These are phyloP conservation scores for Wakefieldia striispora DNA, from an alignment of 768 basidiomycete species.

Conservation along the genomic window DNA sequence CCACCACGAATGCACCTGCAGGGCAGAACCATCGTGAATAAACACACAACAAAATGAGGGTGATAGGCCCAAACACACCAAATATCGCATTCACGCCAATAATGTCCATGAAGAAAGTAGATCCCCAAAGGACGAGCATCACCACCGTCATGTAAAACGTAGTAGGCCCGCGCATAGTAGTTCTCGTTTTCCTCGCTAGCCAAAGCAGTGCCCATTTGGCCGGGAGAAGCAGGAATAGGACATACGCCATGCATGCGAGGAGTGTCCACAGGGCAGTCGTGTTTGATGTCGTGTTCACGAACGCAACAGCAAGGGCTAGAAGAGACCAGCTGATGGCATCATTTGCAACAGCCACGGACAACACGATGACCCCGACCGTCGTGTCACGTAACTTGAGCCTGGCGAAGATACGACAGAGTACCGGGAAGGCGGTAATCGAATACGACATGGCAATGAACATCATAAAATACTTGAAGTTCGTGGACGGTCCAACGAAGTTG, in stretches of 20 bases:
- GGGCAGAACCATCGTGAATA: too few relatives aligned
- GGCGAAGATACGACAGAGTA: conserved; percentile 82
- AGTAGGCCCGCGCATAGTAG: conserved; percentile 77
- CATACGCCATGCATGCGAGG: conserved; percentile 76
- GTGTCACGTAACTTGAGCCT: conserved; percentile 91
- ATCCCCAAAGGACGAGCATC: conserved; percentile 77
- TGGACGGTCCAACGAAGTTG: conserved; percentile 58
- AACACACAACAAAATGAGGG: too few relatives aligned
- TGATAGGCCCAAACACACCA: conserved; percentile 38
- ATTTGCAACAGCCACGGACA: conserved; percentile 89
- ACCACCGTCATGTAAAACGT: conserved; percentile 86
- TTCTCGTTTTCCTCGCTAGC: conserved; percentile 77
- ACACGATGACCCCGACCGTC: conserved; percentile 86
- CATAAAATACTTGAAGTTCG: conserved; percentile 86
- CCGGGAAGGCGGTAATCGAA: conserved; percentile 84
- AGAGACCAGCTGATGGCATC: conserved; percentile 87
- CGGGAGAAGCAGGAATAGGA: conserved; percentile 62
- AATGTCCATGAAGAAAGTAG: conserved; percentile 89
- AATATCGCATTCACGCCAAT: conserved; percentile 93
- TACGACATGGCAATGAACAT: conserved; percentile 94
- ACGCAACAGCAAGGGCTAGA: conserved; percentile 85
- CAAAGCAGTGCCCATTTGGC: conserved; percentile 60
- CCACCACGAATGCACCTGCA: conserved; percentile 76
- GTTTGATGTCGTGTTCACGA: conserved; percentile 85
- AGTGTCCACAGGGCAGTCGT: conserved; percentile 84